These are phyloP conservation scores for Trichomonascaceae sp. DNA, from an alignment of 1,139 yeast species.

Conservation along the genomic window DNA sequence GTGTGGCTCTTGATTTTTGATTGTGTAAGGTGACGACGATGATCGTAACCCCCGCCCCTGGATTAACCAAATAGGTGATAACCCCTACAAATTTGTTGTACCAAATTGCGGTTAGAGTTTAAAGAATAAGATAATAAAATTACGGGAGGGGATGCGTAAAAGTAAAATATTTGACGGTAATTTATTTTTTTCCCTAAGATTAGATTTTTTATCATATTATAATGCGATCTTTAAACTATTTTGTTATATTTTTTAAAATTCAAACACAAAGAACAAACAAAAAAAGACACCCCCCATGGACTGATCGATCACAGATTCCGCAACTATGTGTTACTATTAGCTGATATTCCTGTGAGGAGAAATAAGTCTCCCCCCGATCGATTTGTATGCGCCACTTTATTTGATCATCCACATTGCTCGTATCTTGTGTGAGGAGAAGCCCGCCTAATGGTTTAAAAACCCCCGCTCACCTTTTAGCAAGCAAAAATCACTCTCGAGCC, in stretches of 20 bases:
- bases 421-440: not conserved
- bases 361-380: not conserved
- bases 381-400: not conserved
- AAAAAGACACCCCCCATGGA: no score
- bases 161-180: no score
- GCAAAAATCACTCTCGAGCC: not conserved
- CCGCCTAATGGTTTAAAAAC: no score
- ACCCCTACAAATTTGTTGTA: not conserved
- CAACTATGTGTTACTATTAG: not conserved
- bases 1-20: not conserved
- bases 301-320: not conserved
- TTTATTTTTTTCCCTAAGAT: no score
- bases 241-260: no score
- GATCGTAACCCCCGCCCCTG: constrained; percentile 1
- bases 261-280: not conserved
- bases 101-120: not conserved
- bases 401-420: not conserved
- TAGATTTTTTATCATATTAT: no score
- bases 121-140: not conserved
- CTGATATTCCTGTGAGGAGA: not conserved
- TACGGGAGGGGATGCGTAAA: not conserved
- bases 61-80: not conserved
- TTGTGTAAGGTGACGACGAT: not conserved
- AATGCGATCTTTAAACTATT: no score
- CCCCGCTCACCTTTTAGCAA: not conserved